Conservation (phyloP, 2,329 filamentous ascomycete genomes). For the Drechslera avenae region DNA sequence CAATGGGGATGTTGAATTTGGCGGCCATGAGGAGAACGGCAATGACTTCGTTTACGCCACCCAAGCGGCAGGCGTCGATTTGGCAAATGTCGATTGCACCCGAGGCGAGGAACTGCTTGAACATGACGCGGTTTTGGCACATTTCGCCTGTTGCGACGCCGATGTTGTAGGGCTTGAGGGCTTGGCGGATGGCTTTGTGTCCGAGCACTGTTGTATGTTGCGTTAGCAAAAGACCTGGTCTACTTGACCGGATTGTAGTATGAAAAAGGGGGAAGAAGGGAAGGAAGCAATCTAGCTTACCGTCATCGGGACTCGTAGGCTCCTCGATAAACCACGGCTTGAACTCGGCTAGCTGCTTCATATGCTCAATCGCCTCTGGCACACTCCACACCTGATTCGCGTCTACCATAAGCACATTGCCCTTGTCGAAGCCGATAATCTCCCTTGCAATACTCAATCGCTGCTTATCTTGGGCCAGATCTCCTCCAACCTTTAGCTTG, state of each 20-base stretch:
- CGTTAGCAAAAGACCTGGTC: no score
- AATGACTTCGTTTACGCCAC: constrained; percentile 88
- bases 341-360: constrained; percentile 80
- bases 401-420: constrained; percentile 89
- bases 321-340: constrained; percentile 95
- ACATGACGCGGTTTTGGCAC: constrained; percentile 93
- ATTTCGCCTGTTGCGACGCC: constrained; percentile 92
- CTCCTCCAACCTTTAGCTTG: constrained; percentile 86
- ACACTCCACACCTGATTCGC: constrained; percentile 94
- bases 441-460: constrained; percentile 75
- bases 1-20: constrained; percentile 79
- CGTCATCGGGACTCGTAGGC: constrained; percentile 85
- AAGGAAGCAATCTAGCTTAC: no score
- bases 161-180: constrained; percentile 74
- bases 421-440: constrained; percentile 80
- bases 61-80: constrained; percentile 87
- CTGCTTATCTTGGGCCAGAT: constrained; percentile 71
- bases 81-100: constrained; percentile 88
- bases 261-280: not conserved
- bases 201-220: constrained; percentile 68
- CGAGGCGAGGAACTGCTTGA: constrained; percentile 84
- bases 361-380: constrained; percentile 85
- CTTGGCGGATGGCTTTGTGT: constrained; percentile 82
- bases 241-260: no score
- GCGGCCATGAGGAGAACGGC: constrained; percentile 87